A percentile compares a stretch with the other conserved stretches of the same genome.
Evolutionary conservation across 164 flowering plant genomes (phyloP).

Genomic region (Magnolia kwangsiensis): DNA sequence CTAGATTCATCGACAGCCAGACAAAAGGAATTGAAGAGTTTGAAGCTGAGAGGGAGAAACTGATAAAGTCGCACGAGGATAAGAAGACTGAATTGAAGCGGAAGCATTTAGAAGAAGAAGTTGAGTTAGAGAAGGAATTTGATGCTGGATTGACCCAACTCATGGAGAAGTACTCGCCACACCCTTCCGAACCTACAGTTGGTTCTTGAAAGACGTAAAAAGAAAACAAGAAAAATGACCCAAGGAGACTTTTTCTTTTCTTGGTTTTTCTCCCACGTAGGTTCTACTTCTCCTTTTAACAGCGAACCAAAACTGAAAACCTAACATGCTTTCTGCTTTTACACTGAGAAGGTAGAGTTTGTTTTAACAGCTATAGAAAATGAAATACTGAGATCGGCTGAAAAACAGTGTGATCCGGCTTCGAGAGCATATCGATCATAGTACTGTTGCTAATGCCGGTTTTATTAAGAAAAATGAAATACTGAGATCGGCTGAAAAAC

Average conservation of each 20-base stretch:
- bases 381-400: not conserved
- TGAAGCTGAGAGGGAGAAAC: conserved; percentile 46
- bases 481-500: too few relatives aligned
- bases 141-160: conserved; percentile 38
- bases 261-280: not conserved
- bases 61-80: conserved; percentile 38
- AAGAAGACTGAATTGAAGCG: conserved; percentile 42
- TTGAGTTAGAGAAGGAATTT: conserved; percentile 51
- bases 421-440: too few relatives aligned
- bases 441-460: too few relatives aligned
- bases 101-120: conserved; percentile 46
- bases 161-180: conserved; percentile 48
- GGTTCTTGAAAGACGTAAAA: not conserved
- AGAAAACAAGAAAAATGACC: not conserved
- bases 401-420: not conserved
- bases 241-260: too few relatives aligned
- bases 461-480: too few relatives aligned
- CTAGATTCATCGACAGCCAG: conserved; percentile 40
- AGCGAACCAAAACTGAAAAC: not conserved
- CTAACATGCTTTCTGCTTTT: not conserved
- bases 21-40: conserved; percentile 53
- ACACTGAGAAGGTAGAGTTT: not conserved
- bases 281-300: not conserved
- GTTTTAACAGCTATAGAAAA: not conserved
- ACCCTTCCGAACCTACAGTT: not conserved